These are phyloP conservation scores for Russula vinacea DNA, from an alignment of 768 basidiomycete species.

Conservation along the genomic window DNA sequence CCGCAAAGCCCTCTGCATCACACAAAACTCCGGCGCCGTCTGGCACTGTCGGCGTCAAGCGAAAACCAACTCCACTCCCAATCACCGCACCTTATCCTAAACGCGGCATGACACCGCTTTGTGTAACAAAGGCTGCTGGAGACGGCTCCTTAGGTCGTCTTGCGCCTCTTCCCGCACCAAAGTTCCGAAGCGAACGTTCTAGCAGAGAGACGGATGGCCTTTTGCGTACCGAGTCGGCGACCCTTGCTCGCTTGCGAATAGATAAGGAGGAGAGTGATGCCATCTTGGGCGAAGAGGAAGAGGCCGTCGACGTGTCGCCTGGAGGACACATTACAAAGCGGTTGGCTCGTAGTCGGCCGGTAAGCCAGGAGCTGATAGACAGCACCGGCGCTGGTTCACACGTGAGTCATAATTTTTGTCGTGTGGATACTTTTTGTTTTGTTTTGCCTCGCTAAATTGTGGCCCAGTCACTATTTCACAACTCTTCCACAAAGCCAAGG, in stretches of 20 bases:
- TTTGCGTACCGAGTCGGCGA: conserved; percentile 30
- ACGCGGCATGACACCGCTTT: conserved; percentile 28
- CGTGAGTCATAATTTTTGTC: conserved; percentile 32
- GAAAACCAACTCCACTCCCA: conserved; percentile 28
- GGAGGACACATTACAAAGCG: conserved; percentile 75
- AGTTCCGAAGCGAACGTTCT: conserved; percentile 24
- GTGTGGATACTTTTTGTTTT: neutral
- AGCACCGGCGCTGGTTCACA: conserved; percentile 36
- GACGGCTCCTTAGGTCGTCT: conserved; percentile 29
- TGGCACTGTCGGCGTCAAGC: conserved; percentile 26
- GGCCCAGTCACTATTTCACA: conserved; percentile 19
- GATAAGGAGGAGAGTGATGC: conserved; percentile 26
- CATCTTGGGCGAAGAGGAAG: conserved; percentile 44
- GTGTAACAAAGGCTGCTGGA: conserved; percentile 26
- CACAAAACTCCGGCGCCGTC: conserved; percentile 3
- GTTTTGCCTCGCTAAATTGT: conserved; percentile 2
- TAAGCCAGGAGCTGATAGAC: conserved; percentile 54
- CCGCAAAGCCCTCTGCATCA: conserved; percentile 4
- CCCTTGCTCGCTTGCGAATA: conserved; percentile 27
- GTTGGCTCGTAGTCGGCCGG: conserved; percentile 67
- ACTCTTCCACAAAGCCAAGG: conserved; percentile 20
- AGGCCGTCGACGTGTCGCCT: conserved; percentile 68
- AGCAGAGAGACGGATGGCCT: conserved; percentile 22
- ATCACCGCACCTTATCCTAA: conserved; percentile 29
- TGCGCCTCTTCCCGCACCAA: conserved; percentile 31